Conservation (phyloP, 1,284 basidiomycete species). For the Coniferiporia sulphurascens region DNA sequence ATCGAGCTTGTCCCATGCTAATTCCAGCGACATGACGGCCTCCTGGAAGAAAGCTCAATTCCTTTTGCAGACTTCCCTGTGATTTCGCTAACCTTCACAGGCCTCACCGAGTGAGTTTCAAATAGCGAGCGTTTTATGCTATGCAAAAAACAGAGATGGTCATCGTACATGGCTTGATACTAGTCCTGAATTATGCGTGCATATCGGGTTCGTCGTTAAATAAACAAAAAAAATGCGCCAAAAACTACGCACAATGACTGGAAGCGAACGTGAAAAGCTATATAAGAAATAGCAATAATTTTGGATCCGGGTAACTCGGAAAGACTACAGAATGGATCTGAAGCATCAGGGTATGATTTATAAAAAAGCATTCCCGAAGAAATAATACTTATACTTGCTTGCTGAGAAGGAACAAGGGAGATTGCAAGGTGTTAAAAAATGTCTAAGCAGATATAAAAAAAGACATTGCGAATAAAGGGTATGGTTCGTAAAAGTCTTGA, state of each 20-base stretch:
- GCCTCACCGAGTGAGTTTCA: too few species aligned
- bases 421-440: background rate
- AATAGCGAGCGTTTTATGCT: too few species aligned
- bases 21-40: conserved; percentile 66
- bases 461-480: background rate
- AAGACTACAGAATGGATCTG: too few species aligned
- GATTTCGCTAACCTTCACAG: too few species aligned
- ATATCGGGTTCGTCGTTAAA: background rate
- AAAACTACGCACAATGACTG: background rate
- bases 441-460: background rate
- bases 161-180: background rate
- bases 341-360: background rate
- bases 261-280: background rate
- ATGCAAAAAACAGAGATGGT: background rate
- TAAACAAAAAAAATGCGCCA: background rate
- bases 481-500: conserved; percentile 4
- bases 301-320: background rate
- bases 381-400: background rate
- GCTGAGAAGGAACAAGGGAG: background rate
- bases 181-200: background rate
- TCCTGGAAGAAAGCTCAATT: too few species aligned
- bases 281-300: conserved; percentile 7
- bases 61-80: too few species aligned
- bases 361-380: background rate
- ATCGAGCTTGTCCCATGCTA: conserved; percentile 75